phyloP scores from a whole-genome alignment of 805 yeast genomes.

The Candida cerambycidarum region DNA sequence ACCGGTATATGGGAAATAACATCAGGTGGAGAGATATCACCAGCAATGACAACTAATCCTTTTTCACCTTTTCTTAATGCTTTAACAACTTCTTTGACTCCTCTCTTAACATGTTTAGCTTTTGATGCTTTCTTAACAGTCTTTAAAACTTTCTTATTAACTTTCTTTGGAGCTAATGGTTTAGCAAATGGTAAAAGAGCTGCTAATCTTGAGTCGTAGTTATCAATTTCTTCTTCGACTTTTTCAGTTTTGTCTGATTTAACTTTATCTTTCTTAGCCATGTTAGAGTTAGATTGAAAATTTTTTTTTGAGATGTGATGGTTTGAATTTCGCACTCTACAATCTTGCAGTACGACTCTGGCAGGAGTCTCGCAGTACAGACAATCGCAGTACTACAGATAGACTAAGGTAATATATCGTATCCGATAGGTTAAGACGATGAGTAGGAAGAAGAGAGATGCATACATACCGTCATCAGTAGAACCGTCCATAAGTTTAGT shows the following conservation, averaged over 20 bases:
- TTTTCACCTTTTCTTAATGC: slow-evolving; percentile 97
- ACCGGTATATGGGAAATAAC: slow-evolving; percentile 97
- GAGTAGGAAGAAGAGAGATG: slow-evolving; percentile 4
- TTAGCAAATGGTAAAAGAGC: slow-evolving; percentile 90
- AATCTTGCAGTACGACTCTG: too few relatives aligned
- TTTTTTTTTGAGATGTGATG: slow-evolving; percentile 6
- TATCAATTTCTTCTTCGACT: slow-evolving; percentile 56
- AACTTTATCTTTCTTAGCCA: slow-evolving; percentile 50
- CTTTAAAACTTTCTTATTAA: slow-evolving; percentile 92
- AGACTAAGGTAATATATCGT: too few relatives aligned
- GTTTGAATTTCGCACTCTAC: too few relatives aligned
- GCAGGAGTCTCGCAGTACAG: too few relatives aligned
- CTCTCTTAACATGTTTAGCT: slow-evolving; percentile 97
- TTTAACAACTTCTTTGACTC: slow-evolving; percentile 98
- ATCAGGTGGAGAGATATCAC: slow-evolving; percentile 96
- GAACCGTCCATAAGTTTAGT: neutral
- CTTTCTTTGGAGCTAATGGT: slow-evolving; percentile 93
- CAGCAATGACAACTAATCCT: slow-evolving; percentile 94
- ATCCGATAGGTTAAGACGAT: neutral
- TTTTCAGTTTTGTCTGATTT: slow-evolving; percentile 31
- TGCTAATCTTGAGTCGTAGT: slow-evolving; percentile 88
- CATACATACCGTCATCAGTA: neutral
- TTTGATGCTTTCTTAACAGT: slow-evolving; percentile 97
- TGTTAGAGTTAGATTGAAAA: slow-evolving; percentile 13
- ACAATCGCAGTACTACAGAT: too few relatives aligned